These are phyloP conservation scores for Dipodascus albidus DNA, from an alignment of 805 yeast genomes.

Conservation along the genomic window DNA sequence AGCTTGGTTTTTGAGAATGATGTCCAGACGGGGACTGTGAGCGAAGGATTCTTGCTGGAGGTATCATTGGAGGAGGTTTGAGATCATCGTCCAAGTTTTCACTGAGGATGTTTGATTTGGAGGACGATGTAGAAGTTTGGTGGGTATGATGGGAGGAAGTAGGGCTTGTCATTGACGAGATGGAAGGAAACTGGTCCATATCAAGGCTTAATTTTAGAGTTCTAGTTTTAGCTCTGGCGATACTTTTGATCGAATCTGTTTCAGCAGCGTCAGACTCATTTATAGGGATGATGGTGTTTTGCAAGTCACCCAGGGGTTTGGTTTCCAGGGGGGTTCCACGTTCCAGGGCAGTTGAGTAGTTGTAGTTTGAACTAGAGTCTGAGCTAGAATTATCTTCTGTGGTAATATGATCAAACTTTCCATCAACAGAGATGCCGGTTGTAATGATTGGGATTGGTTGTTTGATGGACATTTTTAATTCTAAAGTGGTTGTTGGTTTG, in stretches of 20 bases:
- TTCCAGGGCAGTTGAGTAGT: no score
- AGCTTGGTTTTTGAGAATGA: not conserved
- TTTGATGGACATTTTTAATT: no score
- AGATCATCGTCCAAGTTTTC: not conserved
- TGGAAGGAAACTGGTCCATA: not conserved
- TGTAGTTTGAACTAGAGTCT: no score
- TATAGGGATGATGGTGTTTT: no score
- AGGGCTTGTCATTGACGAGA: not conserved
- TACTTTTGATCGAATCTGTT: not conserved
- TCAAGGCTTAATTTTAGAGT: not conserved
- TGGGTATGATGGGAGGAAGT: not conserved
- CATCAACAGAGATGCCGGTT: no score
- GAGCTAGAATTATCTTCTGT: no score
- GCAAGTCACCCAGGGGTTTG: not conserved
- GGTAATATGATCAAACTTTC: no score
- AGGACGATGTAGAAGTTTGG: no score
- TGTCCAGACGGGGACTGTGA: not conserved
- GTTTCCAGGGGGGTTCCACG: not conserved
- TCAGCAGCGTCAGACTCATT: no score
- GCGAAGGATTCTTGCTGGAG: not conserved
- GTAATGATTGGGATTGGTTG: no score
- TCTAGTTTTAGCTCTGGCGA: not conserved
- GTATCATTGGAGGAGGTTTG: not conserved
- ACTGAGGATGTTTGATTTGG: no score
- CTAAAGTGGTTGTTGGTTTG: no score